These are phyloP conservation scores for Celoporthe dispersa DNA, from an alignment of 2,329 filamentous ascomycete species.

Conservation along the genomic window DNA sequence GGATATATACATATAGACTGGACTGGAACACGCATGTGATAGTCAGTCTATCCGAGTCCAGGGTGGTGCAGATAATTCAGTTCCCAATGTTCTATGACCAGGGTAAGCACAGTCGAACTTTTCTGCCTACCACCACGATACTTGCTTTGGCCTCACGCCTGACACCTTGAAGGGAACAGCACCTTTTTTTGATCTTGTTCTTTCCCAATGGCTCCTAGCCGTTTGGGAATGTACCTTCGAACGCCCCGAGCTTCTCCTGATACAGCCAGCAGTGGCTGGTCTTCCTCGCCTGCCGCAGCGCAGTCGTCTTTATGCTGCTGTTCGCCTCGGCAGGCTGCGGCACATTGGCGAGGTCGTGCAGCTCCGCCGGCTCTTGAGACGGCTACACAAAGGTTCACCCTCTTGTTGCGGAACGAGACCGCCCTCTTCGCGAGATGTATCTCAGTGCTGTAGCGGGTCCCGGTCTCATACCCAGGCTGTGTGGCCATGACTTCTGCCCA, in stretches of 20 bases:
- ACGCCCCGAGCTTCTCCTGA: conserved; percentile 1
- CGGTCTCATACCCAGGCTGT: conserved; percentile 54
- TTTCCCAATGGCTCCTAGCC: conserved; percentile 20
- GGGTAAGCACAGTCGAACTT: not conserved
- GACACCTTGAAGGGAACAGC: not conserved
- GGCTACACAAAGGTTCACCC: conserved; percentile 48
- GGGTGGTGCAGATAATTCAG: not conserved
- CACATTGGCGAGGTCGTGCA: conserved; percentile 42
- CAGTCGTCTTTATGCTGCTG: conserved; percentile 15
- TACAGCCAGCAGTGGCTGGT: conserved; percentile 8
- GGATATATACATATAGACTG: not conserved
- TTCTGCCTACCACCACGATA: not conserved
- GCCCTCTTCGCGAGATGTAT: conserved; percentile 46
- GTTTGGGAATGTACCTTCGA: conserved; percentile 13
- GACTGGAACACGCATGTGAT: not conserved
- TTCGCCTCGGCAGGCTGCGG: conserved; percentile 19
- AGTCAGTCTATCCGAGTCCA: too few species aligned
- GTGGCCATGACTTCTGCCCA: conserved; percentile 51
- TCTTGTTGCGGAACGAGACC: conserved; percentile 40
- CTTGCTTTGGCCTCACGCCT: not conserved
- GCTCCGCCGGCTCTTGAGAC: conserved; percentile 48
- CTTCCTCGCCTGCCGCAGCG: conserved; percentile 15
- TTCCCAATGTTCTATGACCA: not conserved
- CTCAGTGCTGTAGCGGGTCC: conserved; percentile 47
- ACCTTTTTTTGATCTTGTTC: not conserved